These are phyloP conservation scores for Coemansia sp. DNA, from an alignment of 192 early-diverging fungal genomes.

Conservation along the genomic window DNA sequence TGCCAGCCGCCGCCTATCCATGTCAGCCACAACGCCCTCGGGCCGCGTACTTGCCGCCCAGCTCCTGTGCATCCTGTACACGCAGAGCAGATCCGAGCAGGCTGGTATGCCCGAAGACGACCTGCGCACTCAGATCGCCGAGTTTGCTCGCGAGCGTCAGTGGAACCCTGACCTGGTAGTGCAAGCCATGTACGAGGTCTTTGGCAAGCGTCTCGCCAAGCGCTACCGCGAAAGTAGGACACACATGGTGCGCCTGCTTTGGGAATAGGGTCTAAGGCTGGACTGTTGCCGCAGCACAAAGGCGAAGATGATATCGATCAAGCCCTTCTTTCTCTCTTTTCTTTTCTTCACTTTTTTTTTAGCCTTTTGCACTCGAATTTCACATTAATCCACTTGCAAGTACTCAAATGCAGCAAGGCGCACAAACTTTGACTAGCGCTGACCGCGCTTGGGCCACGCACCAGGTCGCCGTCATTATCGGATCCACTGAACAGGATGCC, in stretches of 20 bases:
- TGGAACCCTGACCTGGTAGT: conserved; percentile 55
- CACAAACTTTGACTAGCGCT: conserved; percentile 16
- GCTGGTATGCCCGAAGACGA: conserved; percentile 47
- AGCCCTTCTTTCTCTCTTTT: no score
- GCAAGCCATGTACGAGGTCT: conserved; percentile 55
- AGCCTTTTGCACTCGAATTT: not conserved
- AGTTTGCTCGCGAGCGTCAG: conserved; percentile 50
- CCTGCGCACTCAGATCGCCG: conserved; percentile 39
- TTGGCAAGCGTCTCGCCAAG: conserved; percentile 51
- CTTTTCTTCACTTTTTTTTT: not conserved
- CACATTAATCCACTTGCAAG: not conserved
- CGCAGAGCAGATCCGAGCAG: conserved; percentile 21
- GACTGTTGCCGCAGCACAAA: not conserved
- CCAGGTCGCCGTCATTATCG: conserved; percentile 48
- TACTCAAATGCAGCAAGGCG: not conserved
- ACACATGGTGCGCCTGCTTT: conserved; percentile 49
- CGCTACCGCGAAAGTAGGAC: conserved; percentile 49
- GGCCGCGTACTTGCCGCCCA: conserved; percentile 50
- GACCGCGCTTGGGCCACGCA: conserved; percentile 41
- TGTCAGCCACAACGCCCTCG: conserved; percentile 34
- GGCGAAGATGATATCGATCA: not conserved
- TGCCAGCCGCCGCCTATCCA: conserved; percentile 47
- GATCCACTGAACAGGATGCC: conserved; percentile 34
- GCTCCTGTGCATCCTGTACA: conserved; percentile 53
- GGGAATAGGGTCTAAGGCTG: conserved; percentile 25